Evolutionary conservation across 2,329 filamentous ascomycete species (phyloP), one percentile per base, ranked within the genome.

Genomic region (Ophiostoma novo-ulmi): DNA sequence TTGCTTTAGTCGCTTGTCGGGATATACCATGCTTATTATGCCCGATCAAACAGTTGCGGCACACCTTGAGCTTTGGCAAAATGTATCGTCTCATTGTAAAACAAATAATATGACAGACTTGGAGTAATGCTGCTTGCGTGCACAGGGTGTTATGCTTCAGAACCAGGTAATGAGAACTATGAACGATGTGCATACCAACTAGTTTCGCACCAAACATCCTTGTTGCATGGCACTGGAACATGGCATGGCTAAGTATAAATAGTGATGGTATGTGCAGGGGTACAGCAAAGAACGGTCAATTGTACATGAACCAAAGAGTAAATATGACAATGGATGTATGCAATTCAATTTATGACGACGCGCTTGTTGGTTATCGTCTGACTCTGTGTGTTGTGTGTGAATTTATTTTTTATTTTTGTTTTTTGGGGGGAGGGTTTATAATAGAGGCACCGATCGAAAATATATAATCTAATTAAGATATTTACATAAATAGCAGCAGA

Each of bases 221-320:
- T 63, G 58, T 14, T 63, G 58, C 58, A 63, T 63, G 58, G 52
- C 26, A 61, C 58, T 31, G 66, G 66, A 35, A 26, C 52, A 58
- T 11, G 44, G 22, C 66, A 55, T 35, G 31, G n/a, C 38, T 31
- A 67, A 67, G 58, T 63, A 63, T 63, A 63, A 63, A 63, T 63
- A 63, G 58, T 63, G 26, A 31, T 35, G 26, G 58, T 35, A 63
- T 14, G 26, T 11, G 26, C 44, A 48, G 44, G 44, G 44, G 17
- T 48, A 10, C 5, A 26, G 44, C 5, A 58, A 58, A 26, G 26
- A 26, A 11, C n/a, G 10, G 10, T 31, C 31, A 44, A 44, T 44
- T 6, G 8, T 55, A n/a, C n/a, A 58, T 14, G 5, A 58, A 26
- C 13, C 22, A 58, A 58, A 22, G 7, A 58, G 52, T 58, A 26